Conservation (phyloP, 129 eudicot genomes). For the Cynara cardunculus region DNA sequence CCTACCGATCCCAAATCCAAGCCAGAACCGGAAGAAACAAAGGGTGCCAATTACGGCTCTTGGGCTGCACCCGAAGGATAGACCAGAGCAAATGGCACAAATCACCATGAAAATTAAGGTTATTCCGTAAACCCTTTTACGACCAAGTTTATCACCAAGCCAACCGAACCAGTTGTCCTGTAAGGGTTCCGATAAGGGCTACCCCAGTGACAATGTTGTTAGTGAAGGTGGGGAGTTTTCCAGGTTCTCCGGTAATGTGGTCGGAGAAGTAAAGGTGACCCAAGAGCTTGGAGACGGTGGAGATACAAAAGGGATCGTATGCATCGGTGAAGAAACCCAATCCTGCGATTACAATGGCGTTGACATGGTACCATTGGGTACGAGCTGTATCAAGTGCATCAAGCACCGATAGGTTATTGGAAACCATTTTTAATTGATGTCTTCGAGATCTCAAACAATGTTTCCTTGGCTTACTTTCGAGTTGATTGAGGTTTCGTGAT, state of each 20-base stretch:
- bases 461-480: background rate
- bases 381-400: background rate
- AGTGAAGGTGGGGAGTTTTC: slow-evolving; percentile 41
- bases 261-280: slow-evolving; percentile 56
- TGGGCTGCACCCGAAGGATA: slow-evolving; percentile 43
- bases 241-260: slow-evolving; percentile 13
- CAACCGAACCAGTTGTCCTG: slow-evolving; percentile 58
- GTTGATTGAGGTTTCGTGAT: background rate
- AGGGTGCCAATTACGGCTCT: slow-evolving; percentile 44
- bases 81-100: slow-evolving; percentile 54
- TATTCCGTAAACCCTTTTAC: slow-evolving; percentile 52
- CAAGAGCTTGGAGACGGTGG: slow-evolving; percentile 48
- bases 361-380: slow-evolving; percentile 61
- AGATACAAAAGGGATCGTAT: slow-evolving; percentile 53
- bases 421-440: background rate
- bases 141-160: slow-evolving; percentile 63
- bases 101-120: slow-evolving; percentile 46
- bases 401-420: background rate
- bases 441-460: background rate
- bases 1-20: slow-evolving; percentile 68
- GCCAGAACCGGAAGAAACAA: slow-evolving; percentile 67
- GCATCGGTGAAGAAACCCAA: slow-evolving; percentile 78
- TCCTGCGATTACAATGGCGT: slow-evolving; percentile 57
- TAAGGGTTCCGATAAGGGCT: slow-evolving; percentile 53
- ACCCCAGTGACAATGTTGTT: slow-evolving; percentile 47